A percentile compares a stretch with the other conserved stretches of the same genome.
phyloP scores from a whole-genome alignment of 2,329 filamentous ascomycete genomes.

The Cercospora sojina region DNA sequence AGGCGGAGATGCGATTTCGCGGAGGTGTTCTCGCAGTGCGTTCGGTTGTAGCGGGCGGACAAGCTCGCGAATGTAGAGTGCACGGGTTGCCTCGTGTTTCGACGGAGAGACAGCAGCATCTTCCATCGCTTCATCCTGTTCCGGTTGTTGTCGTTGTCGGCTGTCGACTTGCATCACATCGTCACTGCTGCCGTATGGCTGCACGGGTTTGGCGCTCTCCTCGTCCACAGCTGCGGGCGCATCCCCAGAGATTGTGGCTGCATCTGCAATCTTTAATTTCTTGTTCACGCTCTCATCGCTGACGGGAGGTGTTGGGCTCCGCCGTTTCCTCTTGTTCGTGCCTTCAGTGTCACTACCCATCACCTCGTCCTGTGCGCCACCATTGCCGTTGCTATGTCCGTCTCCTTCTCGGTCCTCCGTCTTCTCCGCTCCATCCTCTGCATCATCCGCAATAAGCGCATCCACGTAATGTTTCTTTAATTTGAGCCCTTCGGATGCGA shows the following conservation, averaged over 20 bases:
- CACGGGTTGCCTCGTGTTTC: constrained; percentile 54
- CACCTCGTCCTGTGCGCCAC: constrained; percentile 10
- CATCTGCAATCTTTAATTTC: constrained; percentile 44
- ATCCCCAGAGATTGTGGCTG: constrained; percentile 27
- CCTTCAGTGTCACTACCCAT: constrained; percentile 23
- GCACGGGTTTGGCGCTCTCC: constrained; percentile 21
- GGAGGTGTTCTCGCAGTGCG: constrained; percentile 67
- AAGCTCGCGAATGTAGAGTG: constrained; percentile 85
- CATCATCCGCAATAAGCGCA: constrained; percentile 42
- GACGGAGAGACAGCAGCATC: constrained; percentile 33
- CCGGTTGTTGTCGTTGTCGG: neutral
- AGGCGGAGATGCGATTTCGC: constrained; percentile 64
- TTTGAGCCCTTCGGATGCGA: constrained; percentile 47
- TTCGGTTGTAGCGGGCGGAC: constrained; percentile 78
- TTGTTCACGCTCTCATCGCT: constrained; percentile 43
- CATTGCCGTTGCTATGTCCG: constrained; percentile 1
- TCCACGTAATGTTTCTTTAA: constrained; percentile 52
- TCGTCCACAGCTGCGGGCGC: constrained; percentile 27
- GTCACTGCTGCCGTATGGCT: constrained; percentile 33
- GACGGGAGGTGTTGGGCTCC: constrained; percentile 32
- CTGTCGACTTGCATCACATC: constrained; percentile 32
- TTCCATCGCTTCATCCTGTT: constrained; percentile 5
- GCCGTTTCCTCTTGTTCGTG: constrained; percentile 35
- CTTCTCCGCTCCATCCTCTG: constrained; percentile 1
- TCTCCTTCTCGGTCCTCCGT: constrained; percentile 5